These are phyloP conservation scores for Trapa incisa DNA, from an alignment of 345 rosid species.

Conservation along the genomic window DNA sequence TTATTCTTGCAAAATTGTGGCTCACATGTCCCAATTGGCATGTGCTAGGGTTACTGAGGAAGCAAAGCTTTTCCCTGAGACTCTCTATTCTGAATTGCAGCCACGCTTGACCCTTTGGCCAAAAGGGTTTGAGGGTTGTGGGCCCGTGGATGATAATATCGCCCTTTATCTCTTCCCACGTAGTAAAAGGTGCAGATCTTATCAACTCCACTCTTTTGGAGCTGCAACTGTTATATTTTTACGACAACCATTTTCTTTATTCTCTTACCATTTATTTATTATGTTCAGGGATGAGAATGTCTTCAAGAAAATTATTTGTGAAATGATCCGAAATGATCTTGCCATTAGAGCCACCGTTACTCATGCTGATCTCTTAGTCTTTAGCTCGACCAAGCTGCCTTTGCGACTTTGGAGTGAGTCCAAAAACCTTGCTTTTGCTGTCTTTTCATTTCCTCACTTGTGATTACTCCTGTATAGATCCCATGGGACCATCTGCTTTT, in stretches of 20 bases:
- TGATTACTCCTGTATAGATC: background rate
- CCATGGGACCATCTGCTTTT: background rate
- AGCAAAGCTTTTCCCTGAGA: slow-evolving; percentile 29
- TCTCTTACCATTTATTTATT: background rate
- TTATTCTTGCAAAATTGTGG: slow-evolving; percentile 24
- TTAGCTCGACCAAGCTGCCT: slow-evolving; percentile 50
- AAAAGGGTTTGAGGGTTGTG: slow-evolving; percentile 28
- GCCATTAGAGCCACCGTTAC: slow-evolving; percentile 41
- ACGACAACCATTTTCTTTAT: background rate
- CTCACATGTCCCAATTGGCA: slow-evolving; percentile 57
- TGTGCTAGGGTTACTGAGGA: slow-evolving; percentile 32
- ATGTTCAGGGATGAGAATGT: slow-evolving; percentile 26
- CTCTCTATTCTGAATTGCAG: slow-evolving; percentile 37
- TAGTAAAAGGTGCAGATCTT: slow-evolving; percentile 25
- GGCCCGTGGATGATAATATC: slow-evolving; percentile 38
- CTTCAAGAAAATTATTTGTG: slow-evolving; percentile 30
- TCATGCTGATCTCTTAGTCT: slow-evolving; percentile 55
- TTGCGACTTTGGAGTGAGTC: slow-evolving; percentile 44
- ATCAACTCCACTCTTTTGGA: background rate
- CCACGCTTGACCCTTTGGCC: slow-evolving; percentile 52
- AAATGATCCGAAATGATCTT: slow-evolving; percentile 35
- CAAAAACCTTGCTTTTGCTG: background rate
- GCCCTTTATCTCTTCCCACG: slow-evolving; percentile 61
- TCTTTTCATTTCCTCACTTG: background rate
- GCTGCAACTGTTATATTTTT: background rate